Evolutionary conservation across 169 alveolate species (phyloP), one percentile per base, ranked within the genome.

Genomic region (Amoebophrya sp.): DNA sequence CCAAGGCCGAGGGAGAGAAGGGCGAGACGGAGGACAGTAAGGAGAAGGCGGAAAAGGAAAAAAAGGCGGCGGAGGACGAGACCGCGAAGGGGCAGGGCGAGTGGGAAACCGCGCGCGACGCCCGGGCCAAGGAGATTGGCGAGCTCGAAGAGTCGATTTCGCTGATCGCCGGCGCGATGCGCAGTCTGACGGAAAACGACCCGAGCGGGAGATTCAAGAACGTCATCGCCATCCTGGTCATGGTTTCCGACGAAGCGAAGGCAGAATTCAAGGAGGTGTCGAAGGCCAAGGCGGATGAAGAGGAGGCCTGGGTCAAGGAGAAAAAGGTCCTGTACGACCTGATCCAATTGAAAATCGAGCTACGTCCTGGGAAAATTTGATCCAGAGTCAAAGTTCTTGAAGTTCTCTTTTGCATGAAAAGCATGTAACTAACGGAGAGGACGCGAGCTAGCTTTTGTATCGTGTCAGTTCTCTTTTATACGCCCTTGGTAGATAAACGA

Each of bases 251-350:
- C 83, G 83, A 66, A 25, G 83, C 83, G 39, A n/a, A 25, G 18
- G 83, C 83, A 25, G 83, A 66, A 25, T 25, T 25, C 32, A 25
- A 0, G 1, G 83, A 66, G 35, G 83, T 66, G 29, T 7, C 83
- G 39, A 66, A 66, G 83, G 83, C 83, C 29, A 66, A 66, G 83
- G 83, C 83, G 83, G 83, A 66, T 25, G 83, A 66, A 25, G 83
- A 66, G 35, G 18, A 2, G 32, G 83, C 83, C 83, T 66, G 83
- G 83, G 83, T 66, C 35, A 7, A 66, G 83, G 83, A 66, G 83
- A 66, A 66, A 25, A 66, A 66, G 83, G 35, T 1, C 35, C 18
- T 66, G 83, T 66, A 66, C 83, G 83, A 66, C 35, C 35, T 66
- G 35, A 66, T 66, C 18, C 83, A 66, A 25, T 66, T 66, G 83